Percentiles rank a stretch among this genome's conserved stretches.
phyloP scores from a whole-genome alignment of 2,329 filamentous ascomycete species.

The Aspergillus nomiae region DNA sequence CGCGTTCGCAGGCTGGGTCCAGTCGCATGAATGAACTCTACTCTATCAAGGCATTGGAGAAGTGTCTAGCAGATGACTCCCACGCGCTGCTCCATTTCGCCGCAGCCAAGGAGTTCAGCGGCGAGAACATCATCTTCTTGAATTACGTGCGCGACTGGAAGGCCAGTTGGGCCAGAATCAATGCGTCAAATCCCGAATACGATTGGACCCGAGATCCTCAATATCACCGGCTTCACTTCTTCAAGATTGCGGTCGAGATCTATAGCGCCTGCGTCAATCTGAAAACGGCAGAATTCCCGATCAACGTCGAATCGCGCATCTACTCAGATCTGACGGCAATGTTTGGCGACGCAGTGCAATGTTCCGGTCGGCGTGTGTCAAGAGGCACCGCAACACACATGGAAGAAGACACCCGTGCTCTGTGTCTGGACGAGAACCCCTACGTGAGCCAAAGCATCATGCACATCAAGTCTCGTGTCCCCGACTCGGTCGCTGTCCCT shows the following conservation, averaged over 20 bases:
- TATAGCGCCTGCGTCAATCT: background rate
- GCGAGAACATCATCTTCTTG: background rate
- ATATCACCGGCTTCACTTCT: background rate
- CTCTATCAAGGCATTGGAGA: background rate
- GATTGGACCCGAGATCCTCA: background rate
- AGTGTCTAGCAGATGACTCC: background rate
- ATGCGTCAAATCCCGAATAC: background rate
- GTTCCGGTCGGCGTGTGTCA: background rate
- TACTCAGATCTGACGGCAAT: background rate
- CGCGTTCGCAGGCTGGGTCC: background rate
- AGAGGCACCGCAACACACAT: background rate
- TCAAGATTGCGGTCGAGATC: background rate
- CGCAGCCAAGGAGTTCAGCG: background rate
- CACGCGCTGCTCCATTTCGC: background rate
- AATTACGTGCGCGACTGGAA: background rate
- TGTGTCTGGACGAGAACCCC: background rate
- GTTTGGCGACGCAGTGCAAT: background rate
- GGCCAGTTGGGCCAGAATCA: background rate
- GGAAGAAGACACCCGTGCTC: background rate
- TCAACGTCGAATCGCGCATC: background rate
- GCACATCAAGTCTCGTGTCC: background rate
- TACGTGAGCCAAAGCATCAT: background rate
- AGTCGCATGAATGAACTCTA: background rate
- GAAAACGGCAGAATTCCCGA: background rate
- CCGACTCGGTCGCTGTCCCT: background rate